Evolutionary conservation across 257 asterid genomes (phyloP).

Genomic region (Fraxinus anomala): DNA sequence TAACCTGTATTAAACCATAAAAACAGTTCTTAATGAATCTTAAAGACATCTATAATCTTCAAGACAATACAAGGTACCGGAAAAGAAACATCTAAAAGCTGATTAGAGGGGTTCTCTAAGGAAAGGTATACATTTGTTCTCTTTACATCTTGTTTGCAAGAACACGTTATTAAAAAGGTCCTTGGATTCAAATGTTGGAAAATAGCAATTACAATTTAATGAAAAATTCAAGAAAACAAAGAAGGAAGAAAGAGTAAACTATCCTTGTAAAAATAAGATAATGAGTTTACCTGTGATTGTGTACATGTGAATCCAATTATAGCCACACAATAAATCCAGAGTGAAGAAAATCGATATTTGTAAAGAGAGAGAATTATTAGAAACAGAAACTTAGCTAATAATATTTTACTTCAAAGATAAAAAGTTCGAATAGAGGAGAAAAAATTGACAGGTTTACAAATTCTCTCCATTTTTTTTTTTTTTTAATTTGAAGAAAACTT

Average conservation of each 20-base stretch:
- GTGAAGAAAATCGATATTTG: neutral
- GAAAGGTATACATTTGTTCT: neutral
- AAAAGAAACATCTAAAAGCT: neutral
- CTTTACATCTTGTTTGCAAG: neutral
- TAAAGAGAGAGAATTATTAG: neutral
- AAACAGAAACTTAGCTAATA: neutral
- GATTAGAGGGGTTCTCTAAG: neutral
- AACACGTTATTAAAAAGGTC: neutral
- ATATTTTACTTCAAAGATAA: neutral
- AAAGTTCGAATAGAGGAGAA: too few species aligned
- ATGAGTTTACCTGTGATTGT: neutral
- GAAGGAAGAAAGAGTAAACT: neutral
- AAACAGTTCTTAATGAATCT: neutral
- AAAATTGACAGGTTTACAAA: too few species aligned
- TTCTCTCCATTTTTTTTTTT: too few species aligned
- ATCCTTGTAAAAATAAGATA: neutral
- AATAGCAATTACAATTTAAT: neutral
- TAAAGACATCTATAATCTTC: neutral
- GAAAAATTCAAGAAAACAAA: neutral
- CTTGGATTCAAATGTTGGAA: neutral
- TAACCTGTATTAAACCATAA: constrained; percentile 48
- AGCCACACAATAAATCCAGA: neutral
- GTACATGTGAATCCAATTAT: neutral
- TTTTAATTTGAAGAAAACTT: too few species aligned
- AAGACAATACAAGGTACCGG: neutral